phyloP scores from a whole-genome alignment of 2,329 filamentous ascomycete species.

The Alternaria hordeiaustralica region DNA sequence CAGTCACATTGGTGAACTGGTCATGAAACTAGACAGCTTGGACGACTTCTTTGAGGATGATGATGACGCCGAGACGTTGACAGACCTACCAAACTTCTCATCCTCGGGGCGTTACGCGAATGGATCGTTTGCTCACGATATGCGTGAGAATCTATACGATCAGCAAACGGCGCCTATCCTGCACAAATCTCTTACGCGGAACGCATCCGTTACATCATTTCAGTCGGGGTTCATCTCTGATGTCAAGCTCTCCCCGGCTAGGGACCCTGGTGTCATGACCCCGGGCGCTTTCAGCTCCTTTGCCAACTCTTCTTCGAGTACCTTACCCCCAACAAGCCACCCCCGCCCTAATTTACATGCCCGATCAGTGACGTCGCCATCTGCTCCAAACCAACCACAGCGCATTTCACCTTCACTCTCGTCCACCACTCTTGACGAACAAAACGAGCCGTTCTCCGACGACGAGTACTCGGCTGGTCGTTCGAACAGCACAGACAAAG shows the following conservation, averaged over 20 bases:
- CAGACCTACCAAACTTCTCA: constrained; percentile 41
- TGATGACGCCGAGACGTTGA: constrained; percentile 46
- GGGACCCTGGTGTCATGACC: constrained; percentile 60
- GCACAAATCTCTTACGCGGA: constrained; percentile 77
- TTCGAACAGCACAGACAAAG: constrained; percentile 32
- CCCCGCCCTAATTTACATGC: constrained; percentile 73
- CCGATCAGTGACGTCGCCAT: constrained; percentile 84
- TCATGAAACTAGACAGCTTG: constrained; percentile 64
- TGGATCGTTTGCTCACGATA: constrained; percentile 32
- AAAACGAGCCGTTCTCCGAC: constrained; percentile 78
- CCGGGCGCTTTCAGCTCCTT: constrained; percentile 62
- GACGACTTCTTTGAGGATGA: constrained; percentile 63
- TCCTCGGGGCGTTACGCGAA: constrained; percentile 39
- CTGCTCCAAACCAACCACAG: constrained; percentile 56
- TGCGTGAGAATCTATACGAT: constrained; percentile 82
- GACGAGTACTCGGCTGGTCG: constrained; percentile 65
- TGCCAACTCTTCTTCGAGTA: constrained; percentile 34
- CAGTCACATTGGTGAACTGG: constrained; percentile 80
- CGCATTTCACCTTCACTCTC: constrained; percentile 58
- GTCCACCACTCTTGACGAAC: constrained; percentile 78
- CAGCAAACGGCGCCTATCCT: constrained; percentile 91
- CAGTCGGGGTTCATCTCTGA: constrained; percentile 84
- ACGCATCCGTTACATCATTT: constrained; percentile 75
- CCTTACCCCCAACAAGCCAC: constrained; percentile 23
- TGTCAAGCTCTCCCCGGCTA: constrained; percentile 63